Conservation (phyloP, 2,329 filamentous ascomycete species). For the Microsporum canis region DNA sequence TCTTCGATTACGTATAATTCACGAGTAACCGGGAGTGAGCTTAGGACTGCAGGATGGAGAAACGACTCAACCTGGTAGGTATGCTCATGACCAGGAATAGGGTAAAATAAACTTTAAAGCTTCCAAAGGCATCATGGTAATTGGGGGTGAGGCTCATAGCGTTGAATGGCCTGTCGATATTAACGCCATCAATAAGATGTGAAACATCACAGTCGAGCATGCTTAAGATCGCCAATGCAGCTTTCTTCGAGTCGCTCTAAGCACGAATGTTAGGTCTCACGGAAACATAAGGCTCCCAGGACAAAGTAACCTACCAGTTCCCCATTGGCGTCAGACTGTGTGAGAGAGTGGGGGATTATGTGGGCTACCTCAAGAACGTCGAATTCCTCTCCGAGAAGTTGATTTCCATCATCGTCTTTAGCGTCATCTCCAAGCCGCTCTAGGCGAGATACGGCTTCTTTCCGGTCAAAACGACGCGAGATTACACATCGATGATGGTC, state of each 20-base stretch:
- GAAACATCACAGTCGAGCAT: conserved; percentile 32
- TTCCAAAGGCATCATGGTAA: conserved; percentile 4
- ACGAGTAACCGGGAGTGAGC: conserved; percentile 13
- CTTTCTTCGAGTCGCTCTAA: conserved; percentile 20
- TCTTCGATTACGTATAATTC: conserved; percentile 20
- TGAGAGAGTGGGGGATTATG: neutral
- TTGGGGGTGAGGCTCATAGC: conserved; percentile 4
- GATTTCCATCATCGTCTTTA: conserved; percentile 14
- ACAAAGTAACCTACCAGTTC: neutral
- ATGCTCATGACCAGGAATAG: conserved; percentile 11
- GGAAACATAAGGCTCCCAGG: neutral
- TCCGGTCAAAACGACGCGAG: conserved; percentile 12
- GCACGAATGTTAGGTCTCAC: neutral
- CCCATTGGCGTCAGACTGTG: neutral
- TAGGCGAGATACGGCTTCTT: conserved; percentile 12
- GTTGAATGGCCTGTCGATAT: conserved; percentile 21
- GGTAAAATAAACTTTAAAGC: conserved; percentile 23
- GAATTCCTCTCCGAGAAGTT: conserved; percentile 6
- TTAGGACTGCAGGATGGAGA: neutral
- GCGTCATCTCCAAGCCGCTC: conserved; percentile 6
- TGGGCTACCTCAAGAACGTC: conserved; percentile 13
- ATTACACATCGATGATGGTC: conserved; percentile 16
- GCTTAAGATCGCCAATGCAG: conserved; percentile 29
- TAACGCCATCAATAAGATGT: conserved; percentile 28
- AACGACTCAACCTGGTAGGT: conserved; percentile 19